phyloP scores from a whole-genome alignment of 2,329 filamentous ascomycete species.

The Sarocladium kiliense region DNA sequence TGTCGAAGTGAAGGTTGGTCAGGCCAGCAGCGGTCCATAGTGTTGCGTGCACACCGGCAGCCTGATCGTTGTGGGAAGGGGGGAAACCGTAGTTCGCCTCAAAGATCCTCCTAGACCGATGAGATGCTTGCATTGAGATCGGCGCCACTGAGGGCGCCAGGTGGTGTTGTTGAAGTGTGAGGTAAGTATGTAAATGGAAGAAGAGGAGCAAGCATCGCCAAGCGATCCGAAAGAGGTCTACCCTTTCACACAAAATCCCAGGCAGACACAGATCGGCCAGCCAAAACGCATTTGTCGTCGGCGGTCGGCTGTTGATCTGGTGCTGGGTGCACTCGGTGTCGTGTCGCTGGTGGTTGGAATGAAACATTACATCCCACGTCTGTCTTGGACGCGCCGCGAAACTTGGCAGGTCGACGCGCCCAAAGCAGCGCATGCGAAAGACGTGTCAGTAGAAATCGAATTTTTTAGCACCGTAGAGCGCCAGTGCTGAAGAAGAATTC shows the following conservation, averaged over 20 bases:
- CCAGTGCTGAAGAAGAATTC: background rate
- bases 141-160: background rate
- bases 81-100: background rate
- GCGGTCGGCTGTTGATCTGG: background rate
- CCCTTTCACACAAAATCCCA: background rate
- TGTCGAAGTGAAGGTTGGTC: background rate
- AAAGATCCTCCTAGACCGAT: background rate
- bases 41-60: background rate
- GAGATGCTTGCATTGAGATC: background rate
- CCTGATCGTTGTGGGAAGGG: background rate
- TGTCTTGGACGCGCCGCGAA: background rate
- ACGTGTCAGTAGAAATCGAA: background rate
- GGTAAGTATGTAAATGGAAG: constrained; percentile 7
- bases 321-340: background rate
- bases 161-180: background rate
- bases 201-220: background rate
- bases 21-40: background rate
- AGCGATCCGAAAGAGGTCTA: background rate
- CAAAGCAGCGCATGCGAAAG: background rate
- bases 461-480: constrained; percentile 1
- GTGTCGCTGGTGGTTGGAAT: background rate
- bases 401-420: background rate
- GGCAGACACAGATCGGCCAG: no score
- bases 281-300: background rate
- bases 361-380: constrained; percentile 3